phyloP scores from a whole-genome alignment of 164 flowering plant species.

The Piper longum region DNA sequence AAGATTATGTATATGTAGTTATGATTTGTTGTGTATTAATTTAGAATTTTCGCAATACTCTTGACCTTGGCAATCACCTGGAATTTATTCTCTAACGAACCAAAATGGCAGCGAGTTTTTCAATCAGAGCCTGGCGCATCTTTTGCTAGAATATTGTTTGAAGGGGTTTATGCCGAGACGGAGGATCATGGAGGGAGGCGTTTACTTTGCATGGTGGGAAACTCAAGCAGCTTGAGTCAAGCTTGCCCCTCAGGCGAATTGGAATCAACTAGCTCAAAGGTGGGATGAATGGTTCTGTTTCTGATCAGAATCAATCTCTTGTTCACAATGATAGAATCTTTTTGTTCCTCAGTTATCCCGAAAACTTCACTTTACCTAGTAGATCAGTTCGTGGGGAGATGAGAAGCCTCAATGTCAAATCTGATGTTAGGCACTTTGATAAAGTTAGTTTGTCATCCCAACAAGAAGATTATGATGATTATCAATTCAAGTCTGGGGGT shows the following conservation, averaged over 20 bases:
- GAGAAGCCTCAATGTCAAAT: slow-evolving; percentile 49
- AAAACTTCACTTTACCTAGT: slow-evolving; percentile 29
- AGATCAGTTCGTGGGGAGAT: slow-evolving; percentile 47
- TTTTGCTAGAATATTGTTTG: slow-evolving; percentile 32
- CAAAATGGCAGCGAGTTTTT: slow-evolving; percentile 15
- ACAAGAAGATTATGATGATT: slow-evolving; percentile 21
- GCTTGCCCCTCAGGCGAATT: slow-evolving; percentile 51
- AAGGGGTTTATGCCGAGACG: slow-evolving; percentile 65
- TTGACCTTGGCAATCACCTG: slow-evolving; percentile 39
- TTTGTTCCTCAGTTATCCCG: slow-evolving; percentile 59
- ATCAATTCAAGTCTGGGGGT: slow-evolving; percentile 42
- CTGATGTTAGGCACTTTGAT: slow-evolving; percentile 57
- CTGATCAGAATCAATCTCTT: slow-evolving; percentile 25
- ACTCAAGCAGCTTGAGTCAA: slow-evolving; percentile 13
- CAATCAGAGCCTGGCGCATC: slow-evolving; percentile 41
- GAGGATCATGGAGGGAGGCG: slow-evolving; percentile 47
- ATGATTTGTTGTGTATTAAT: too few species aligned
- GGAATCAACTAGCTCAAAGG: slow-evolving; percentile 51
- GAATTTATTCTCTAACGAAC: slow-evolving; percentile 15
- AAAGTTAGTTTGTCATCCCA: slow-evolving; percentile 44
- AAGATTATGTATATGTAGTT: too few species aligned
- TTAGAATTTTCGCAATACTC: too few species aligned
- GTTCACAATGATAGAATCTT: slow-evolving; percentile 62
- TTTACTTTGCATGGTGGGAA: slow-evolving; percentile 65
- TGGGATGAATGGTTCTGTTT: slow-evolving; percentile 30